These are phyloP conservation scores for Chenopodium quinoa DNA, from an alignment of 148 eudicot genomes.

Conservation along the genomic window DNA sequence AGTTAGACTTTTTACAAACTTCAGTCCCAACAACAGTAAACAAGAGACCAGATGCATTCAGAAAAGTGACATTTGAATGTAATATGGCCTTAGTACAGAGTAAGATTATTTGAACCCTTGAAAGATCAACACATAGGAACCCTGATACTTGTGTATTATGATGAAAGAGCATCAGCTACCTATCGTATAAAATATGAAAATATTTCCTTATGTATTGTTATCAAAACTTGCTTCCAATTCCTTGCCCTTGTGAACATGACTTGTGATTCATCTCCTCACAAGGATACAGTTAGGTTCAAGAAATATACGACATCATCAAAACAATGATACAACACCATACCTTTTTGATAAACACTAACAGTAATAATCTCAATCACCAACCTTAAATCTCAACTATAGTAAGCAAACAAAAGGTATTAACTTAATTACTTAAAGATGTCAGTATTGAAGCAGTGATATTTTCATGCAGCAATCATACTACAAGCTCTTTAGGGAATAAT, in stretches of 20 bases:
- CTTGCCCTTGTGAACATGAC: not conserved
- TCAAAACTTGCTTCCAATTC: not conserved
- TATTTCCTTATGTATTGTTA: not conserved
- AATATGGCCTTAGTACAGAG: not conserved
- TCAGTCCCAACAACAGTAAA: not conserved
- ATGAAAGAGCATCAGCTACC: not conserved
- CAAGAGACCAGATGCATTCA: not conserved
- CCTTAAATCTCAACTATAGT: not conserved
- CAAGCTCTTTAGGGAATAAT: too few relatives aligned
- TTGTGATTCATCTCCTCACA: not conserved
- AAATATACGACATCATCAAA: not conserved
- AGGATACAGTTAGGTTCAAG: not conserved
- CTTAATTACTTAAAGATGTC: not conserved
- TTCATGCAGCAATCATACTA: not conserved
- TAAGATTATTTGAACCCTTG: not conserved
- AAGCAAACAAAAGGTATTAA: not conserved
- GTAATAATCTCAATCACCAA: not conserved
- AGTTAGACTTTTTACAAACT: not conserved
- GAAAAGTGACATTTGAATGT: not conserved
- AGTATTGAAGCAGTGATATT: not conserved
- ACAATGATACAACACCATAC: not conserved
- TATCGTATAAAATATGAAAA: not conserved
- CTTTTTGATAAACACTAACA: not conserved
- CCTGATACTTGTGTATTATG: not conserved
- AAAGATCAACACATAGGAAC: not conserved